A percentile compares a stretch with the other conserved stretches of the same genome.
Conservation (phyloP, 129 eudicot genomes). For the Rutidosis leptorrhynchoides region DNA sequence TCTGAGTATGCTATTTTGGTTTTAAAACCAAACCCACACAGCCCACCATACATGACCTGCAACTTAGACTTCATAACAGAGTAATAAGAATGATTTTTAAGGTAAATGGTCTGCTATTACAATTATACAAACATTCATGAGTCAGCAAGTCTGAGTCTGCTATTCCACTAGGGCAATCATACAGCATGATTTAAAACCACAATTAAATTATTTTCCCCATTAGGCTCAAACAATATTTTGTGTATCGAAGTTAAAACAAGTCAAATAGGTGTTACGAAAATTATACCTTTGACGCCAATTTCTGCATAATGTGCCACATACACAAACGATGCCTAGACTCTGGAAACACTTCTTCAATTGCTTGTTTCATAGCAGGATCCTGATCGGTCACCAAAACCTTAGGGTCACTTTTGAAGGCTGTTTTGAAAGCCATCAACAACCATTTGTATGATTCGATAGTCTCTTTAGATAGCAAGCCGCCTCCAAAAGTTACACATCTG, state of each 20-base stretch:
- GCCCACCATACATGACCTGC: no score
- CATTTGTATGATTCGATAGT: slow-evolving; percentile 5
- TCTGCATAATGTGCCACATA: slow-evolving; percentile 26
- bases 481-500: slow-evolving; percentile 12
- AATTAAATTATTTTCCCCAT: neutral
- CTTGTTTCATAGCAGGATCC: slow-evolving; percentile 16
- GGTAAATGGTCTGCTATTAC: no score
- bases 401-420: slow-evolving; percentile 14
- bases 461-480: slow-evolving; percentile 11
- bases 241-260: neutral
- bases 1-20: no score
- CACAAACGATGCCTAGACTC: slow-evolving; percentile 9
- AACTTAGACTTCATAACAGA: no score
- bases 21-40: no score
- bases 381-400: slow-evolving; percentile 19
- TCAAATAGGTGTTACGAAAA: no score
- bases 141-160: no score
- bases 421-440: slow-evolving; percentile 7
- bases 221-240: neutral
- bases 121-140: no score
- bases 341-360: slow-evolving; percentile 11
- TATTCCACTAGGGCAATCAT: no score
- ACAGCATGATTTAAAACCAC: no score
- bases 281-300: slow-evolving; percentile 6
- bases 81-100: no score